Evolutionary conservation across 805 yeast genomes (phyloP).

Genomic region (Hanseniaspora lachancei): DNA sequence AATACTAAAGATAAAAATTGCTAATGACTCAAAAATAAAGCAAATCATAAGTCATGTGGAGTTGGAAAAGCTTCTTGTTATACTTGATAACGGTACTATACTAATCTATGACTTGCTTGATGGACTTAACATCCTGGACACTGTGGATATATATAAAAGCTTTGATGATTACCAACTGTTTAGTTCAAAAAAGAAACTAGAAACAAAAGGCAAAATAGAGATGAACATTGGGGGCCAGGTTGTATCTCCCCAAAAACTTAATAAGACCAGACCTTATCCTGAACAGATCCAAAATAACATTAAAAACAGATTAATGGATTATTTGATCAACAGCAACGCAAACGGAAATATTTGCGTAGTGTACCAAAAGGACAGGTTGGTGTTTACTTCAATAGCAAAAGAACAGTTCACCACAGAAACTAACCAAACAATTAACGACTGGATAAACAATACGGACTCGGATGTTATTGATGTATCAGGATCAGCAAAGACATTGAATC

Average conservation of each 20-base stretch:
- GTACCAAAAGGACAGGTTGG: slow-evolving; percentile 3
- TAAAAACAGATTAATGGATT: slow-evolving; percentile 3
- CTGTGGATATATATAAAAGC: slow-evolving; percentile 9
- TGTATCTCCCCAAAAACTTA: not conserved
- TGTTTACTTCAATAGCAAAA: slow-evolving; percentile 4
- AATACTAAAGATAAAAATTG: slow-evolving; percentile 7
- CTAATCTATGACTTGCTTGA: slow-evolving; percentile 9
- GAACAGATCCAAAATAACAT: not conserved
- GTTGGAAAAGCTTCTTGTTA: slow-evolving; percentile 5
- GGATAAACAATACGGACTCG: not conserved
- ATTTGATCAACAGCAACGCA: not conserved
- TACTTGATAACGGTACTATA: slow-evolving; percentile 1
- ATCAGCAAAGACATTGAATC: slow-evolving; percentile 1
- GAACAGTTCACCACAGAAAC: slow-evolving; percentile 3
- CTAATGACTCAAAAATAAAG: not conserved
- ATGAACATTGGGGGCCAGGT: slow-evolving; percentile 10
- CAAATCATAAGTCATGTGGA: slow-evolving; percentile 3
- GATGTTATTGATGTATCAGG: not conserved
- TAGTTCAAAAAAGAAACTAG: not conserved
- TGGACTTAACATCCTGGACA: slow-evolving; percentile 7
- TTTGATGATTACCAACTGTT: slow-evolving; percentile 12
- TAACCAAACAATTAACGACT: not conserved
- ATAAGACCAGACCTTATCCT: not conserved
- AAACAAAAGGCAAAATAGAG: not conserved
- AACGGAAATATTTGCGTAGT: slow-evolving; percentile 8